Conservation (phyloP, 345 rosid genomes). For the Eucalyptus sp. region DNA sequence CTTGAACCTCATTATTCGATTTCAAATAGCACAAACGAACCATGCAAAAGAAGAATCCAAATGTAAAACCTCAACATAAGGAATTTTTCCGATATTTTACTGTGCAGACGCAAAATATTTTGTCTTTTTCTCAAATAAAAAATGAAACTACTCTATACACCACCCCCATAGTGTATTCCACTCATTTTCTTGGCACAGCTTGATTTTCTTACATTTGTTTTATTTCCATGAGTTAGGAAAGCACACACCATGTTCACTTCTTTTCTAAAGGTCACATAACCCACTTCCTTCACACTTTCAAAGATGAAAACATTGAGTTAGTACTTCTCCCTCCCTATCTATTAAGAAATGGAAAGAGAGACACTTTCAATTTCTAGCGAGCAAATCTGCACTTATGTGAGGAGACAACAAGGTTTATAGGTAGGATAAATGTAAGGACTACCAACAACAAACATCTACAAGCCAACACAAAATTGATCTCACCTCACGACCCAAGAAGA, state of each 20-base stretch:
- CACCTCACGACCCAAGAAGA: slow-evolving; percentile 98
- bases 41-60: neutral
- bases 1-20: neutral
- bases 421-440: neutral
- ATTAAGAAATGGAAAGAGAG: neutral
- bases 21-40: neutral
- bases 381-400: neutral
- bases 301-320: neutral
- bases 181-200: neutral
- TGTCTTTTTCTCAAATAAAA: neutral
- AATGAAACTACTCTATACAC: neutral
- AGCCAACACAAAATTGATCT: neutral
- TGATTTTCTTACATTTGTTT: neutral
- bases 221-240: neutral
- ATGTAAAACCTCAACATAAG: neutral
- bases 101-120: neutral
- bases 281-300: neutral
- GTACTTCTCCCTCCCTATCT: neutral
- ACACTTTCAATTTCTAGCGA: neutral
- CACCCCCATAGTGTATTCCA: neutral
- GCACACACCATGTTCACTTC: neutral
- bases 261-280: neutral
- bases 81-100: neutral
- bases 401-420: neutral
- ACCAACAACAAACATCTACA: neutral